Evolutionary conservation across 345 rosid species (phyloP).

Genomic region (Gossypium turneri): DNA sequence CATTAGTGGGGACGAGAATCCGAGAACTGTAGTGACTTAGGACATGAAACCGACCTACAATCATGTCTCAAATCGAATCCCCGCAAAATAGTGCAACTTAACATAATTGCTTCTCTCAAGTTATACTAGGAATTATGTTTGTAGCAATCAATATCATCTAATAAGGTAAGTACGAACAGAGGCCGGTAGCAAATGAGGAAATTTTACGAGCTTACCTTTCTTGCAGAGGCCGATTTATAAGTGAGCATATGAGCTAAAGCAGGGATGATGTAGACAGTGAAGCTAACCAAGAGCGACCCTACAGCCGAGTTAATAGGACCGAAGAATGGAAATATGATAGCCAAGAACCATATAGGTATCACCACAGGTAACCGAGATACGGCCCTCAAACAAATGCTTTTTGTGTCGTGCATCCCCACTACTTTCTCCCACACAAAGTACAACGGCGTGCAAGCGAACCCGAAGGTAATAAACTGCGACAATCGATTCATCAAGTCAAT

Average conservation of each 20-base stretch:
- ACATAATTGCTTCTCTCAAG: too few species aligned
- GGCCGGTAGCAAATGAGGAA: neutral
- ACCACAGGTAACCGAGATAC: constrained; percentile 25
- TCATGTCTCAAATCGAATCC: too few species aligned
- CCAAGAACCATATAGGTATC: constrained; percentile 56
- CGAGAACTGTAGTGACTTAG: too few species aligned
- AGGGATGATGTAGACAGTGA: constrained; percentile 87
- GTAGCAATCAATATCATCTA: too few species aligned
- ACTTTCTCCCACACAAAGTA: constrained; percentile 94
- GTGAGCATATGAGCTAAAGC: constrained; percentile 76
- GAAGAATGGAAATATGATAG: constrained; percentile 70
- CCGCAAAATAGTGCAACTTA: too few species aligned
- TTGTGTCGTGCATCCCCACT: constrained; percentile 72
- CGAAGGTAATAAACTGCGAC: neutral
- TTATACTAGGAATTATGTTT: too few species aligned
- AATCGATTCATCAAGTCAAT: neutral
- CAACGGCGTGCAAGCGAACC: constrained; percentile 69
- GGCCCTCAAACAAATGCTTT: constrained; percentile 33
- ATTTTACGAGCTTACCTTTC: constrained; percentile 38
- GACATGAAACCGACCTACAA: too few species aligned
- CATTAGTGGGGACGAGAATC: too few species aligned
- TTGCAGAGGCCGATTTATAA: constrained; percentile 59
- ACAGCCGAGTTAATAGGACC: constrained; percentile 92
- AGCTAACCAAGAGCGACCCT: constrained; percentile 77
- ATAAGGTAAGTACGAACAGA: neutral